These are phyloP conservation scores for Colletotrichum echinochloae DNA, from an alignment of 2,329 filamentous ascomycete species.

Conservation along the genomic window DNA sequence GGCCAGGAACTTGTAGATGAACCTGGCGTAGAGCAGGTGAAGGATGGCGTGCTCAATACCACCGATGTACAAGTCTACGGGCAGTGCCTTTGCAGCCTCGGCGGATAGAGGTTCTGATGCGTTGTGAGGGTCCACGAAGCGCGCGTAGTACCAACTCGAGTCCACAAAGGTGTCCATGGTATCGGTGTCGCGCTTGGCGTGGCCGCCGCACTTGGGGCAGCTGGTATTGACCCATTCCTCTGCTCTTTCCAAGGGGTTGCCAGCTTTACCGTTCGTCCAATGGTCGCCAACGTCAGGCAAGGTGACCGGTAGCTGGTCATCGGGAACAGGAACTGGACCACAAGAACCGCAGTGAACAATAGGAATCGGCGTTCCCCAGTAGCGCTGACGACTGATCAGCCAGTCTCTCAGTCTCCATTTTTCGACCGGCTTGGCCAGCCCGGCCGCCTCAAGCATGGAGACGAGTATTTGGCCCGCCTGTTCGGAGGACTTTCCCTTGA, in stretches of 20 bases:
- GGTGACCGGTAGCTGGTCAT: conserved; percentile 79
- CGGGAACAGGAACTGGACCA: conserved; percentile 82
- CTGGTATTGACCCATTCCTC: conserved; percentile 79
- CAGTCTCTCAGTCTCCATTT: conserved; percentile 89
- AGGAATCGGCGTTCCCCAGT: conserved; percentile 92
- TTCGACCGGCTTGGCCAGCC: conserved; percentile 71
- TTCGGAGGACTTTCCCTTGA: conserved; percentile 71
- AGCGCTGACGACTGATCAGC: conserved; percentile 91
- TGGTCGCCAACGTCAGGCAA: conserved; percentile 77
- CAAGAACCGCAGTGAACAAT: conserved; percentile 85
- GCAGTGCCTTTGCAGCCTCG: conserved; percentile 69
- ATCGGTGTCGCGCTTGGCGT: conserved; percentile 86
- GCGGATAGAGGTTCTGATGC: conserved; percentile 69
- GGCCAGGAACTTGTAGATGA: conserved; percentile 88
- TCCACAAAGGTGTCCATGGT: conserved; percentile 98
- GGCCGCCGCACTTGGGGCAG: conserved; percentile 78
- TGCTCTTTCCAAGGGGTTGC: conserved; percentile 81
- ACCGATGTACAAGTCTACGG: conserved; percentile 89
- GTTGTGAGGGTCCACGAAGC: conserved; percentile 81
- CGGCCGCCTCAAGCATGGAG: conserved; percentile 63
- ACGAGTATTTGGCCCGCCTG: conserved; percentile 73
- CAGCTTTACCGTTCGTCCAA: conserved; percentile 75
- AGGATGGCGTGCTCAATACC: conserved; percentile 93
- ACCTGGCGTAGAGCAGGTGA: conserved; percentile 88
- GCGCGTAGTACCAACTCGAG: conserved; percentile 93